Percentiles rank a stretch among this genome's conserved stretches.
phyloP scores from a whole-genome alignment of 208 protist genomes.

The Trypanosoma lewisi region DNA sequence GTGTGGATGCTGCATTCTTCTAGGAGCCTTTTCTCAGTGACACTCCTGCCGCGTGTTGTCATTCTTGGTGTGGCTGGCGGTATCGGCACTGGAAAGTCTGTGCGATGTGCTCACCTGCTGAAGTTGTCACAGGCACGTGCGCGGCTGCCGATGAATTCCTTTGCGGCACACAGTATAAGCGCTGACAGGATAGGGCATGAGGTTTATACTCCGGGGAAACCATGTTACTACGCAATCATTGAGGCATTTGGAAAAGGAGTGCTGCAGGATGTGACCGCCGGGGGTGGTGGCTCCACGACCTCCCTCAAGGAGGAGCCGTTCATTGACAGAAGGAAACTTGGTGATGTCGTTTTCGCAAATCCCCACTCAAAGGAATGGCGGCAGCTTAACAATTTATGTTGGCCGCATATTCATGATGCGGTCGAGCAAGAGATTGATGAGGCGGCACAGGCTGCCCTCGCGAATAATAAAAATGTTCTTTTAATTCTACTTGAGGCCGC shows the following conservation, averaged over 20 bases:
- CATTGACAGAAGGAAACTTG: constrained; percentile 58
- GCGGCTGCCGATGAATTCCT: constrained; percentile 8
- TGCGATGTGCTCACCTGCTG: constrained; percentile 57
- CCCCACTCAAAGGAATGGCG: constrained; percentile 29
- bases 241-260: constrained; percentile 51
- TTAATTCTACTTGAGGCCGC: constrained; percentile 74
- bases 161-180: constrained; percentile 46
- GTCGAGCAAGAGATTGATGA: constrained; percentile 32
- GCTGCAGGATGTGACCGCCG: constrained; percentile 15
- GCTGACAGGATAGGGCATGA: constrained; percentile 66
- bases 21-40: background rate
- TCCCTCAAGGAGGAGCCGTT: constrained; percentile 5
- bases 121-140: constrained; percentile 25
- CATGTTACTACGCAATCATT: constrained; percentile 63
- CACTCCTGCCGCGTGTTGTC: constrained; percentile 10
- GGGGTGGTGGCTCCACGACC: background rate
- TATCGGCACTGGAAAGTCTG: constrained; percentile 80
- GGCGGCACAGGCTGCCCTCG: background rate
- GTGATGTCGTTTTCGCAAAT: constrained; percentile 52
- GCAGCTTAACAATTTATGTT: constrained; percentile 66
- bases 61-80: constrained; percentile 71
- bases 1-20: background rate
- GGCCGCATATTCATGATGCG: constrained; percentile 62
- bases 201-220: constrained; percentile 67
- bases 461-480: constrained; percentile 19